phyloP scores from a whole-genome alignment of 257 asterid species.

The Coffea canephora region DNA sequence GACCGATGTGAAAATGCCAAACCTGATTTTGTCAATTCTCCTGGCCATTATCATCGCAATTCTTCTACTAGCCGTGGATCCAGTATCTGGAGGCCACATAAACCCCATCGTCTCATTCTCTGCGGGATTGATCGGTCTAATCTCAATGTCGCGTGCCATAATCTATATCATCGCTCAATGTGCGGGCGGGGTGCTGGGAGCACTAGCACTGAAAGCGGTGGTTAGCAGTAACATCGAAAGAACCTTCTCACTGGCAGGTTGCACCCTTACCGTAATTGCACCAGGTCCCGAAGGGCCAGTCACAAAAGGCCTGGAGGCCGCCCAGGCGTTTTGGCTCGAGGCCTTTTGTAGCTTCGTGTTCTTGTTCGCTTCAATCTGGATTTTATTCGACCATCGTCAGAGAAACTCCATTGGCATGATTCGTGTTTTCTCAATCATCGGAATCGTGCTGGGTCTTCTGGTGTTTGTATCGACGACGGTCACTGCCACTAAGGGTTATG shows the following conservation, averaged over 20 bases:
- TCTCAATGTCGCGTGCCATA: slow-evolving; percentile 64
- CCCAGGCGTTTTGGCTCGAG: slow-evolving; percentile 72
- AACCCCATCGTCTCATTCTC: slow-evolving; percentile 81
- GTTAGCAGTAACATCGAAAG: slow-evolving; percentile 39
- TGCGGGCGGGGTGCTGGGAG: slow-evolving; percentile 58
- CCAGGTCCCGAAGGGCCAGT: slow-evolving; percentile 35
- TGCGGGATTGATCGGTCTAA: slow-evolving; percentile 63
- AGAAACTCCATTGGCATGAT: slow-evolving; percentile 45
- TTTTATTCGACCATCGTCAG: slow-evolving; percentile 73
- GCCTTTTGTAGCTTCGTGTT: slow-evolving; percentile 54
- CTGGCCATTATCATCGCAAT: slow-evolving; percentile 49
- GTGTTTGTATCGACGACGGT: slow-evolving; percentile 36
- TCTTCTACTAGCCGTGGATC: slow-evolving; percentile 66
- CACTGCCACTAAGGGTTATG: slow-evolving; percentile 47
- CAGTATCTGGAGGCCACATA: slow-evolving; percentile 75
- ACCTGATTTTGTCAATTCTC: slow-evolving; percentile 47
- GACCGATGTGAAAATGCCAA: slow-evolving; percentile 50
- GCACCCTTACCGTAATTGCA: slow-evolving; percentile 48
- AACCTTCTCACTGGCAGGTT: slow-evolving; percentile 64
- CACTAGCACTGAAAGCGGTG: slow-evolving; percentile 66
- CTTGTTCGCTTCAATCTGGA: slow-evolving; percentile 70
- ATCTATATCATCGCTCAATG: slow-evolving; percentile 37
- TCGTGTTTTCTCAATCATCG: slow-evolving; percentile 25
- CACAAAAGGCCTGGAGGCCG: slow-evolving; percentile 39
- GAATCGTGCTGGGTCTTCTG: slow-evolving; percentile 44